These are phyloP conservation scores for Colletotrichum tropicicola DNA, from an alignment of 2,329 filamentous ascomycete genomes.

Conservation along the genomic window DNA sequence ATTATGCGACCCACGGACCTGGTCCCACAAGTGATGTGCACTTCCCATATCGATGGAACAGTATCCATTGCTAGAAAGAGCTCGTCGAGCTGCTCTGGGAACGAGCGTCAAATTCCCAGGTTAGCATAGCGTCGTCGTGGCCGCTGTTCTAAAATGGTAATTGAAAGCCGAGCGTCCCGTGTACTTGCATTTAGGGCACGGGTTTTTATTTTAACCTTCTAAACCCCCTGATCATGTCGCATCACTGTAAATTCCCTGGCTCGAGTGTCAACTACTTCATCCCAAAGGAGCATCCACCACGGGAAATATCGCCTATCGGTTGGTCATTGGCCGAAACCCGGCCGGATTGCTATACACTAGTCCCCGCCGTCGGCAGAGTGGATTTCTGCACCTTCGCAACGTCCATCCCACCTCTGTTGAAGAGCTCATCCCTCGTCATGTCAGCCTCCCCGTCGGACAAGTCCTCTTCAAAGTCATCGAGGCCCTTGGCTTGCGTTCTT, in stretches of 20 bases:
- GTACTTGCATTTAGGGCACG: not conserved
- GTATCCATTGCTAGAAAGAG: no score
- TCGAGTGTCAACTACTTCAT: not conserved
- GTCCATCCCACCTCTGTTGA: not conserved
- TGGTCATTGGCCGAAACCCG: not conserved
- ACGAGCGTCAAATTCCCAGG: no score
- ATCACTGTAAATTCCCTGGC: no score
- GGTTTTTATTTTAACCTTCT: not conserved
- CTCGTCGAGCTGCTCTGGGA: no score
- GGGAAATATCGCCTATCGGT: constrained; percentile 6
- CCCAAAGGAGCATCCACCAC: not conserved
- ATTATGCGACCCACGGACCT: no score
- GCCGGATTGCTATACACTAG: constrained; percentile 5
- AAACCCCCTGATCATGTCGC: not conserved
- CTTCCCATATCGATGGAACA: no score
- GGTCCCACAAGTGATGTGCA: no score
- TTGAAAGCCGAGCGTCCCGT: no score
- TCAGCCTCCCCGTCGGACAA: constrained; percentile 8
- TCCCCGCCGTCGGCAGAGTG: constrained; percentile 3
- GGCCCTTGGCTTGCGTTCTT: constrained; percentile 54
- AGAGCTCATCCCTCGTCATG: not conserved
- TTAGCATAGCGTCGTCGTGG: no score
- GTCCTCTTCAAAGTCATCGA: constrained; percentile 3
- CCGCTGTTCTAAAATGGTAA: no score
- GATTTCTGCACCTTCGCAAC: not conserved